These are phyloP conservation scores for Lactifluus piperatus DNA, from an alignment of 768 basidiomycete species.

Conservation along the genomic window DNA sequence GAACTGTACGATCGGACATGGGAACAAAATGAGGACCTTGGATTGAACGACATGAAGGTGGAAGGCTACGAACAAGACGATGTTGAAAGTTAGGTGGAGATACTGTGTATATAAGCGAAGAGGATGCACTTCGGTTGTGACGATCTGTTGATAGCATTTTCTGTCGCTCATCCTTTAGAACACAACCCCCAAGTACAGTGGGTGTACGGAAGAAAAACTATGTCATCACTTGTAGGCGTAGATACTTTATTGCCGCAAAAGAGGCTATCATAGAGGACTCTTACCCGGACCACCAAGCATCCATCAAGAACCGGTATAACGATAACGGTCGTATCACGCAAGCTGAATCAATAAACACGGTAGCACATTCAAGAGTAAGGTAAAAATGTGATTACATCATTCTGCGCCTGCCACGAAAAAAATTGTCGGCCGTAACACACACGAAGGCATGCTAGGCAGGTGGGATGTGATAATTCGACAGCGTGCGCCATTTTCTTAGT, in stretches of 20 bases:
- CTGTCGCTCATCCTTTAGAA: not conserved
- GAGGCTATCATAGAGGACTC: not conserved
- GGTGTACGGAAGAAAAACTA: not conserved
- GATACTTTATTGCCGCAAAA: not conserved
- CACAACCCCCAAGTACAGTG: not conserved
- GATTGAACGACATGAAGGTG: conserved; percentile 83
- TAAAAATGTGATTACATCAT: conserved; percentile 4
- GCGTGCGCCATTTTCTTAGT: not conserved
- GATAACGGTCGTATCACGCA: not conserved
- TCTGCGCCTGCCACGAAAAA: not conserved
- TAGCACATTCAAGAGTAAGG: not conserved
- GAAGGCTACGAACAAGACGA: conserved; percentile 54
- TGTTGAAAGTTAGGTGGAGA: not conserved
- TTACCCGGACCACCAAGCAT: not conserved
- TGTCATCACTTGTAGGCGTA: not conserved
- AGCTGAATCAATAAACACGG: not conserved
- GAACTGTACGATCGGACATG: conserved; percentile 77
- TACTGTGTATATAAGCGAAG: not conserved
- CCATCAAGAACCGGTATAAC: not conserved
- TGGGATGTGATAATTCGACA: not conserved
- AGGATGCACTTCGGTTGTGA: not conserved
- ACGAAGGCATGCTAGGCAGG: not conserved
- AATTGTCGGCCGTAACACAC: not conserved
- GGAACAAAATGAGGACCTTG: conserved; percentile 92
- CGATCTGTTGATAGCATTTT: not conserved